A percentile compares a stretch with the other conserved stretches of the same genome.
Conservation (phyloP, 441 rosid species). For the Adansonia gregorii region DNA sequence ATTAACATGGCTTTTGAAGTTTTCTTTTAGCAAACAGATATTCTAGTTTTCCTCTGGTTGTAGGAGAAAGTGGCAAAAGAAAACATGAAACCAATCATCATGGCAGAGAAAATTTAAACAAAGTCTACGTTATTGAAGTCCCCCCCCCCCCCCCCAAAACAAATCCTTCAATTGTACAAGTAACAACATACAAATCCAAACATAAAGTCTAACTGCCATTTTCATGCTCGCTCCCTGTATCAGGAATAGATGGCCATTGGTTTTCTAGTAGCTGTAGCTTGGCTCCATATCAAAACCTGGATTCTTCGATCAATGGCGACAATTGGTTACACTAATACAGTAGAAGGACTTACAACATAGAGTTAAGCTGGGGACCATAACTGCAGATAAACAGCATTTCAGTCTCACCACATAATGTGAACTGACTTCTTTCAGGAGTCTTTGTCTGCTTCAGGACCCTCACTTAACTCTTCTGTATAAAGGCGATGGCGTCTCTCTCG, state of each 20-base stretch:
- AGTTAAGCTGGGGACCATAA: neutral
- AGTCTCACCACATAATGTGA: neutral
- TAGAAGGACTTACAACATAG: neutral
- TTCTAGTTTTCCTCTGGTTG: too few species aligned
- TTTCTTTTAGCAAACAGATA: neutral
- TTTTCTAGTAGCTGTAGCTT: neutral
- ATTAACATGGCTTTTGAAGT: too few species aligned
- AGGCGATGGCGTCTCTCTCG: slow-evolving; percentile 64
- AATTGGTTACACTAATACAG: neutral
- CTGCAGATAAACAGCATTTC: neutral
- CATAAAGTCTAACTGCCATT: neutral
- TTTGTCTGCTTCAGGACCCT: slow-evolving; percentile 27
- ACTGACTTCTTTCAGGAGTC: slow-evolving; percentile 3
- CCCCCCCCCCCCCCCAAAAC: neutral
- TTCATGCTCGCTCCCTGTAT: neutral
- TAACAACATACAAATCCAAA: neutral
- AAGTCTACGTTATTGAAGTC: neutral
- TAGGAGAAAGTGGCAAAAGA: neutral
- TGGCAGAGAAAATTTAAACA: neutral
- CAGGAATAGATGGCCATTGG: neutral
- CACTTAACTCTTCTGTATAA: slow-evolving; percentile 30
- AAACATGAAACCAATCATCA: neutral
- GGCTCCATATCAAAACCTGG: neutral
- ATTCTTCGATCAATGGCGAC: slow-evolving; percentile 3
- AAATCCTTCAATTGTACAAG: neutral